phyloP scores from a whole-genome alignment of 2,329 filamentous ascomycete species.

The Fusarium secorum region DNA sequence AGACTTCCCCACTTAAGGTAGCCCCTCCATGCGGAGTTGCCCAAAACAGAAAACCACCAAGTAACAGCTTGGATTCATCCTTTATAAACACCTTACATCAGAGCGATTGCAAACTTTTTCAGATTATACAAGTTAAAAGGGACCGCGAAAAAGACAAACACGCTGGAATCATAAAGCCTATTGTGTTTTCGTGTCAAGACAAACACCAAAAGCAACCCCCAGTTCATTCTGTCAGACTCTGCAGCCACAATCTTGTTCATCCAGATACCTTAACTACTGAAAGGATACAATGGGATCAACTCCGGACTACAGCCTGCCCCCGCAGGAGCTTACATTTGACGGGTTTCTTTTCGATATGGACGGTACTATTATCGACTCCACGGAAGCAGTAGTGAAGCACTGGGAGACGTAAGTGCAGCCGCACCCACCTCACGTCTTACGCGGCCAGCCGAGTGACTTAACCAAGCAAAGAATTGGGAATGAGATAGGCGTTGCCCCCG shows the following conservation, averaged over 20 bases:
- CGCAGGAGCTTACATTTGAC: slow-evolving; percentile 58
- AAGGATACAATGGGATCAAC: slow-evolving; percentile 45
- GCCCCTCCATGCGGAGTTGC: slow-evolving; percentile 40
- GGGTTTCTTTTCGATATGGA: slow-evolving; percentile 79
- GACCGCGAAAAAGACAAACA: background rate
- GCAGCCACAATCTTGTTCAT: background rate
- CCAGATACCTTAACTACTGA: background rate
- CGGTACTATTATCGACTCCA: slow-evolving; percentile 85
- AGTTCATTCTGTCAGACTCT: background rate
- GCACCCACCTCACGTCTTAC: background rate
- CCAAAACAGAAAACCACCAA: slow-evolving; percentile 27
- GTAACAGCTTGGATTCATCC: background rate
- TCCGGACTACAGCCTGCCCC: slow-evolving; percentile 52
- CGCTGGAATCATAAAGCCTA: background rate
- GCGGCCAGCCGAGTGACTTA: background rate
- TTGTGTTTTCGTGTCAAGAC: background rate
- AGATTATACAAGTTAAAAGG: background rate
- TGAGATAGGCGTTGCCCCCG: slow-evolving; percentile 85
- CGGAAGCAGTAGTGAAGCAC: slow-evolving; percentile 77
- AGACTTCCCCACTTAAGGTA: slow-evolving; percentile 10
- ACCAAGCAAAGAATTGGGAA: slow-evolving; percentile 68
- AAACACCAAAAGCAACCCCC: background rate
- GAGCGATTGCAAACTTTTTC: background rate
- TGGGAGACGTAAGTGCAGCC: slow-evolving; percentile 68
- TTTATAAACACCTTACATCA: slow-evolving; percentile 1